A percentile compares a stretch with the other conserved stretches of the same genome.
These are phyloP conservation scores for Harringtonia lauricola DNA, from an alignment of 2,329 filamentous ascomycete species.

Conservation along the genomic window DNA sequence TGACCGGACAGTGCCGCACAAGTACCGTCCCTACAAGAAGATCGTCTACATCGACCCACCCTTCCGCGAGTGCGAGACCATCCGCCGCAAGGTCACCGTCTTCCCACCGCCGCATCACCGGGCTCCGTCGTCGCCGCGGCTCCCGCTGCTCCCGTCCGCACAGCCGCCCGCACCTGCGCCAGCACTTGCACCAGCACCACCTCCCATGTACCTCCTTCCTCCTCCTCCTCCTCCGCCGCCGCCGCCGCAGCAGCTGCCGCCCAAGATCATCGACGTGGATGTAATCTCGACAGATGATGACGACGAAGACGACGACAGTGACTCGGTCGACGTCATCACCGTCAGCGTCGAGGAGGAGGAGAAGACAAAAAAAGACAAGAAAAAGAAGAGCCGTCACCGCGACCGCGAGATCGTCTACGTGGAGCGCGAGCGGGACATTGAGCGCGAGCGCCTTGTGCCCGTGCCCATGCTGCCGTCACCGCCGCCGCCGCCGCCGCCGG, in stretches of 20 bases:
- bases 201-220: constrained; percentile 8
- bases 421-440: constrained; percentile 34
- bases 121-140: constrained; percentile 16
- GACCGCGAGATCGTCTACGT: constrained; percentile 20
- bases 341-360: constrained; percentile 26
- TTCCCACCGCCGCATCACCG: constrained; percentile 21
- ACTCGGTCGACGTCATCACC: constrained; percentile 29
- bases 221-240: constrained; percentile 1
- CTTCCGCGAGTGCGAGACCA: constrained; percentile 21
- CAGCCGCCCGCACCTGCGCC: too few species aligned
- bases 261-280: too few species aligned
- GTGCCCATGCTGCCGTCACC: constrained; percentile 12
- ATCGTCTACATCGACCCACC: constrained; percentile 29
- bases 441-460: constrained; percentile 38
- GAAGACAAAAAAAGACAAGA: neutral
- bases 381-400: constrained; percentile 13
- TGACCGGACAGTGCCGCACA: constrained; percentile 8
- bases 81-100: constrained; percentile 25
- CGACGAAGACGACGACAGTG: constrained; percentile 13
- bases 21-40: constrained; percentile 20
- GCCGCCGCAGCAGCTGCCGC: constrained; percentile 5
- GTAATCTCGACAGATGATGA: too few species aligned
- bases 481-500: neutral
- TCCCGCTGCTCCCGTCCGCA: too few species aligned
- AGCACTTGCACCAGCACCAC: too few species aligned